A percentile compares a stretch with the other conserved stretches of the same genome.
These are phyloP conservation scores for Suhomyces maxii DNA, from an alignment of 1,139 yeast species.

Conservation along the genomic window DNA sequence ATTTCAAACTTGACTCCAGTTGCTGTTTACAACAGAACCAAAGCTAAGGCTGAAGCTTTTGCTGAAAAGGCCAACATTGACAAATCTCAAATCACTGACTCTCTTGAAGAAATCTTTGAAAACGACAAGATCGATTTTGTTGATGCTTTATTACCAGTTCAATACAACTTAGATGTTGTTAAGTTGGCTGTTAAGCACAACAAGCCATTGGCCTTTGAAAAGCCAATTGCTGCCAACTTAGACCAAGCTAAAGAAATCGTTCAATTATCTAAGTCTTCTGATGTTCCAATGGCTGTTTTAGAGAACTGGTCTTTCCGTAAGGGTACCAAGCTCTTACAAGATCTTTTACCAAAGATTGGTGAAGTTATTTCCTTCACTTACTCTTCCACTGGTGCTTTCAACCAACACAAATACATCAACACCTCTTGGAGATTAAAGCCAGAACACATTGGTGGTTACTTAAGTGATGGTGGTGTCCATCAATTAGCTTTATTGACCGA, in stretches of 20 bases:
- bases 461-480: constrained; percentile 95
- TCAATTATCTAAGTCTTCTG: constrained; percentile 54
- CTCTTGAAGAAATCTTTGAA: constrained; percentile 61
- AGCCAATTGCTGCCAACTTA: constrained; percentile 87
- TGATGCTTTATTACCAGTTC: constrained; percentile 86
- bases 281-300: constrained; percentile 69
- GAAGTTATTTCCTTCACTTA: constrained; percentile 74
- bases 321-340: constrained; percentile 53
- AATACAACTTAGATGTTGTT: constrained; percentile 67
- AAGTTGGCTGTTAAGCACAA: constrained; percentile 64
- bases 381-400: constrained; percentile 80
- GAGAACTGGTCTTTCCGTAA: constrained; percentile 83
- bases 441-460: constrained; percentile 86
- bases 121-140: constrained; percentile 69
- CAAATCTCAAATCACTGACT: constrained; percentile 55
- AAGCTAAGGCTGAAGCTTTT: constrained; percentile 74
- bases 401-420: constrained; percentile 62
- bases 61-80: constrained; percentile 64
- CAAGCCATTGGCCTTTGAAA: constrained; percentile 80
- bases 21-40: constrained; percentile 82
- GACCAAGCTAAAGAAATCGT: constrained; percentile 81
- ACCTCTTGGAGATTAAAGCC: constrained; percentile 89
- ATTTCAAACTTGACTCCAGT: constrained; percentile 31
- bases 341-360: constrained; percentile 69
- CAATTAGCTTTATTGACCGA: constrained; percentile 84